Evolutionary conservation across 768 basidiomycete species (phyloP).

Genomic region (Plicaturopsis crispa): DNA sequence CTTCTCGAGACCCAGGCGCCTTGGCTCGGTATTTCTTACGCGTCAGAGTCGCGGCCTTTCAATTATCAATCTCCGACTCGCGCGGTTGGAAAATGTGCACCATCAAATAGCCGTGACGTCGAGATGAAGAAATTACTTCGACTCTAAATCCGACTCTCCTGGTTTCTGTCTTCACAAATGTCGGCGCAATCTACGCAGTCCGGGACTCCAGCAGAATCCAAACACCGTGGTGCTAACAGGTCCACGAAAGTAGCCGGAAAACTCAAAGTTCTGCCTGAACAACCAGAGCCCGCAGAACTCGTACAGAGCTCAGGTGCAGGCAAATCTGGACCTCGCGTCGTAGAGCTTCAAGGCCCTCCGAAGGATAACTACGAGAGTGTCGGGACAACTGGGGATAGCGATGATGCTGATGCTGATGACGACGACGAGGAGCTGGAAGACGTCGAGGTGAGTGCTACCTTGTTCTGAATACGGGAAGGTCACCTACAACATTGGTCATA

Average conservation of each 20-base stretch:
- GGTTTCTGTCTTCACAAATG: too few species aligned
- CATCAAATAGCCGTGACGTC: too few species aligned
- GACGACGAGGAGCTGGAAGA: conserved; percentile 54
- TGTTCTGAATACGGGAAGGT: not conserved
- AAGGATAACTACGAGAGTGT: conserved; percentile 39
- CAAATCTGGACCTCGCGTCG: conserved; percentile 11
- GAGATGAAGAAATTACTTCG: too few species aligned
- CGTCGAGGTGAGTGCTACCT: conserved; percentile 42
- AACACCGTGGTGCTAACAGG: conserved; percentile 66
- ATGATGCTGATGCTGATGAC: conserved; percentile 62
- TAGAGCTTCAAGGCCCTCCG: conserved; percentile 4
- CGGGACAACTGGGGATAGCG: conserved; percentile 52
- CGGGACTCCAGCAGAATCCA: conserved; percentile 37
- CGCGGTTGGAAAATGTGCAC: too few species aligned
- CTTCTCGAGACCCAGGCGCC: too few species aligned
- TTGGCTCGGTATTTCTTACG: too few species aligned
- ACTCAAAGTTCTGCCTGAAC: conserved; percentile 83
- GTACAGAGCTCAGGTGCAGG: too few species aligned
- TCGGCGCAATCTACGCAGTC: too few species aligned
- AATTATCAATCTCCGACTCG: too few species aligned
- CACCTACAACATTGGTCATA: conserved; percentile 2
- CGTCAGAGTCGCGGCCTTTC: too few species aligned
- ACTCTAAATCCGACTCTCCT: too few species aligned
- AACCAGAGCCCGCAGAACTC: conserved; percentile 49
- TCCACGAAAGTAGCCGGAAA: conserved; percentile 80